Conservation (phyloP, 1,284 basidiomycete genomes). For the Leccinum subrobustum region DNA sequence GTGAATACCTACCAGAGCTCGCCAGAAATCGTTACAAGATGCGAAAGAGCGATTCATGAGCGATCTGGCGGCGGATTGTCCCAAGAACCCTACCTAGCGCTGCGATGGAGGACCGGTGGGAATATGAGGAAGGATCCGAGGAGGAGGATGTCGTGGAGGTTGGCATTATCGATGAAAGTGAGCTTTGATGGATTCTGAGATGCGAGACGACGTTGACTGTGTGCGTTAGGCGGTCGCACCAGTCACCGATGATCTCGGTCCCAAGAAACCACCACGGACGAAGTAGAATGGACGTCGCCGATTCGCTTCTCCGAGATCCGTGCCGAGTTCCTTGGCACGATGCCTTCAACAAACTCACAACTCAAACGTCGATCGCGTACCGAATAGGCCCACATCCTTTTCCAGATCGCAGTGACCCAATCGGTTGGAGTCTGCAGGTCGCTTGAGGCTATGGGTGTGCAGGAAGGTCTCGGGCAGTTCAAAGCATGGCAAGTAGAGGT, state of each 20-base stretch:
- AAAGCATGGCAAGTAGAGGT: no score
- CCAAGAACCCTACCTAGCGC: constrained; percentile 42
- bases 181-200: constrained; percentile 28
- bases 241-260: constrained; percentile 79
- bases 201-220: constrained; percentile 7
- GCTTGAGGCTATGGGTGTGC: no score
- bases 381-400: no score
- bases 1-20: constrained; percentile 92
- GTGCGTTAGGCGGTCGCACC: constrained; percentile 54
- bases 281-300: constrained; percentile 90
- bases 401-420: no score
- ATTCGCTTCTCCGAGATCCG: constrained; percentile 47
- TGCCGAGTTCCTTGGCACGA: no score
- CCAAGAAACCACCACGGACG: constrained; percentile 76
- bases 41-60: constrained; percentile 79
- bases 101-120: constrained; percentile 53
- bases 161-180: constrained; percentile 68
- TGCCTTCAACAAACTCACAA: no score
- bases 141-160: constrained; percentile 56
- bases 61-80: constrained; percentile 78
- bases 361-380: no score
- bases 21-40: constrained; percentile 64
- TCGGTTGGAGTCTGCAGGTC: no score
- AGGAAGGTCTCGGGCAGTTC: no score
- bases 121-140: constrained; percentile 49